phyloP scores from a whole-genome alignment of 2,329 filamentous ascomycete genomes.

The Pyrenochaeta sp. region DNA sequence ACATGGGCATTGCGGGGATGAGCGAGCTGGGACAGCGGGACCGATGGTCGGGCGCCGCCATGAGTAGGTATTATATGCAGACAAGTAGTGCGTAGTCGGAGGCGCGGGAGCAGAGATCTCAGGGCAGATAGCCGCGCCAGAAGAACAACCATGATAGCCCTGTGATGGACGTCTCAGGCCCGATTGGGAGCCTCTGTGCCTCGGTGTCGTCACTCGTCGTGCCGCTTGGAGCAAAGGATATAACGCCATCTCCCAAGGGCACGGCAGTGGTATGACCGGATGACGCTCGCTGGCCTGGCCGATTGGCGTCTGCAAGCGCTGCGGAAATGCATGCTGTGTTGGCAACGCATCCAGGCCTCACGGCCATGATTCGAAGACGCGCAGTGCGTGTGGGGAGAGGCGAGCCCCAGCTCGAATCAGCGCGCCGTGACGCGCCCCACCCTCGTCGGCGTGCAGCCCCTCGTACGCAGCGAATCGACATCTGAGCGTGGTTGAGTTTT shows the following conservation, averaged over 20 bases:
- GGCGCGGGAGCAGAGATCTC: conserved; percentile 9
- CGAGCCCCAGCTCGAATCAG: conserved; percentile 38
- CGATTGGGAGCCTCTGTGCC: conserved; percentile 15
- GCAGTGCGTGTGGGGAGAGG: conserved; percentile 30
- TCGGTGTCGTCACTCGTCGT: conserved; percentile 32
- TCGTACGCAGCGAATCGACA: conserved; percentile 40
- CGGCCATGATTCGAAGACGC: conserved; percentile 30
- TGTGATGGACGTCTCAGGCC: conserved; percentile 23
- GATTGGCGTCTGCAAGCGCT: conserved; percentile 42
- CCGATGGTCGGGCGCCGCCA: conserved; percentile 25
- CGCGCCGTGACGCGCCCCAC: conserved; percentile 22
- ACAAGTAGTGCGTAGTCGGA: conserved; percentile 23
- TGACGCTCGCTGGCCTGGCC: conserved; percentile 25
- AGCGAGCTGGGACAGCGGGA: conserved; percentile 14
- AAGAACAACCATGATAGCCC: conserved; percentile 13
- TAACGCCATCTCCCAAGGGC: conserved; percentile 33
- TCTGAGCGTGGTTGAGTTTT: conserved; percentile 37
- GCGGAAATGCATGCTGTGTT: conserved; percentile 45
- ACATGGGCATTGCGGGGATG: conserved; percentile 26
- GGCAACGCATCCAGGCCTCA: conserved; percentile 40
- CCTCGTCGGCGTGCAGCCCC: conserved; percentile 28
- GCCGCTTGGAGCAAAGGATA: conserved; percentile 17
- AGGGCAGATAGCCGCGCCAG: conserved; percentile 19
- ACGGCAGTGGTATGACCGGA: conserved; percentile 36
- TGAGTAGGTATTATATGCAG: conserved; percentile 37